Evolutionary conservation across 805 yeast species (phyloP), one percentile per base, ranked within the genome.

Genomic region (Clavispora fructus): DNA sequence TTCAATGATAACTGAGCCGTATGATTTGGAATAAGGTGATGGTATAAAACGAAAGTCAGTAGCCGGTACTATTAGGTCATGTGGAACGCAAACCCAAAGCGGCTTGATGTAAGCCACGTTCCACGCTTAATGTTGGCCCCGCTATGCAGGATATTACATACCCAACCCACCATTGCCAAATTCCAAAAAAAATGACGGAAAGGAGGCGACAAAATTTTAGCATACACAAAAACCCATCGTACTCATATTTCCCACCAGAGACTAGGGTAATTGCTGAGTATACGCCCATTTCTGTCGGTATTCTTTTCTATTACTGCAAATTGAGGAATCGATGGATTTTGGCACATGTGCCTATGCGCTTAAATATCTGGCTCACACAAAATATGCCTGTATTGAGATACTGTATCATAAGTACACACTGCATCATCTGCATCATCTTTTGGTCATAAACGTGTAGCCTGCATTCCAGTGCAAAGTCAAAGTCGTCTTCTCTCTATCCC

Each of bases 381-480:
- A 27, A 7, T 27, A 7, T 27, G 29, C 29, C 3, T 27, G 8
- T 27, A 27, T 27, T 27, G 29, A 27, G 11, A 27, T 27, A 27
- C 29, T 27, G 6, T 3, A 27, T 27, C 23, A 19, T 4, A 19
- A 19, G 23, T 19, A 19, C 23, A 19, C 29, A 27, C 9, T 6
- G 7, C 29, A 11, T 6, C 12, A 27, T 26, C 6, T 26, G 28
- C 28, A 26, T 19, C 17, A 44, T 27, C 30, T 44, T 58, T 64
- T 75, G 47, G 65, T 71, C 44, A 78, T 65, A 47, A 79, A 68
- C 5, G 77, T 71, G 50, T 78, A 71, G 7, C 80, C 79, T 1
- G 84, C 74, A 43, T 71, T 65, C 78, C 79, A 78, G 23, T 71
- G 72, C 19, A 76, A 53, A 38, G 62, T 70, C 39, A 81, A 56